Evolutionary conservation across 2,329 filamentous ascomycete genomes (phyloP).

Genomic region (Apiospora sp.): DNA sequence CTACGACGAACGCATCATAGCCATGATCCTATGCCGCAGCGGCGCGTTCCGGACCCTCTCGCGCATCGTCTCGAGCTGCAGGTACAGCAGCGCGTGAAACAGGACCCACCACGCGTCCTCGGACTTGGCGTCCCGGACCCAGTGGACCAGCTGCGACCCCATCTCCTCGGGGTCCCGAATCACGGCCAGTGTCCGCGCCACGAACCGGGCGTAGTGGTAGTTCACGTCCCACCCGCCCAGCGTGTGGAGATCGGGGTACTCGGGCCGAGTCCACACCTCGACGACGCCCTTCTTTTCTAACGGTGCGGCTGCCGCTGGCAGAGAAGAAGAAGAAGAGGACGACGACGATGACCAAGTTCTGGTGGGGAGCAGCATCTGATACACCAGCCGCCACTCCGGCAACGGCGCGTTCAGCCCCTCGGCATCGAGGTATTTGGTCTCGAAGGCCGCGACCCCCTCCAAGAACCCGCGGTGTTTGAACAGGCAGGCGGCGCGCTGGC

Average conservation of each 20-base stretch:
- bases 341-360: neutral
- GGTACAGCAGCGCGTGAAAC: constrained; percentile 18
- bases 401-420: neutral
- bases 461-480: neutral
- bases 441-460: neutral
- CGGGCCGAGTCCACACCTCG: constrained; percentile 5
- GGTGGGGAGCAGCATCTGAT: neutral
- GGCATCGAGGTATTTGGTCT: neutral
- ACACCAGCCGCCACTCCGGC: constrained; percentile 6
- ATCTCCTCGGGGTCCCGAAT: neutral
- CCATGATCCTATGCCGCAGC: neutral
- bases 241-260: neutral
- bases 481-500: neutral
- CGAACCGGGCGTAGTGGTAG: constrained; percentile 19
- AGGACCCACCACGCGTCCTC: constrained; percentile 19
- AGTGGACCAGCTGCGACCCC: neutral
- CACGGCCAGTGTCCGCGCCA: neutral
- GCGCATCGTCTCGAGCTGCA: constrained; percentile 13
- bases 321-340: no score
- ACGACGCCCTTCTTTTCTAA: neutral
- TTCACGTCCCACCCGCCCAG: constrained; percentile 18
- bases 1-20: neutral
- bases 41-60: neutral
- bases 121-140: neutral
- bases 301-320: no score